A percentile compares a stretch with the other conserved stretches of the same genome.
Conservation (phyloP, 129 eudicot genomes). For the Scalesia atractyloides region DNA sequence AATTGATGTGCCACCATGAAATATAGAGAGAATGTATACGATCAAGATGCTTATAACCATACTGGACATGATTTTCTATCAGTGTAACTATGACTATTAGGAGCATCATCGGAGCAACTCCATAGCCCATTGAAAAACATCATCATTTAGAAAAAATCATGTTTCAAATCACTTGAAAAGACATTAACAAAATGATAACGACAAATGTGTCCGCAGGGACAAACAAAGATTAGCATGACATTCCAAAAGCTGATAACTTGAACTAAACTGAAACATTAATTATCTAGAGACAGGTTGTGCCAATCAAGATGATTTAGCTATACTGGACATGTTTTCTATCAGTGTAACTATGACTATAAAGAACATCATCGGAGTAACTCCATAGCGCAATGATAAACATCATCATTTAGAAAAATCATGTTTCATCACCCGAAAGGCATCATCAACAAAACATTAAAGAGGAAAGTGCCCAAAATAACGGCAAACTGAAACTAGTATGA, state of each 20-base stretch:
- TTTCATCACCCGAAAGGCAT: background rate
- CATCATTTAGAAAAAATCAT: slow-evolving; percentile 38
- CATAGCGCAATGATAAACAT: slow-evolving; percentile 40
- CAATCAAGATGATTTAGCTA: background rate
- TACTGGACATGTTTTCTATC: slow-evolving; percentile 43
- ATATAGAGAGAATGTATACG: background rate
- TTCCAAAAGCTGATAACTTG: background rate
- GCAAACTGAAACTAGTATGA: background rate
- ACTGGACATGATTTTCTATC: slow-evolving; percentile 40
- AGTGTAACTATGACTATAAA: slow-evolving; percentile 65
- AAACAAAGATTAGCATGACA: background rate
- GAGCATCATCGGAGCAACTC: slow-evolving; percentile 44
- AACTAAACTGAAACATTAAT: background rate
- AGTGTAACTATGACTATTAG: slow-evolving; percentile 57
- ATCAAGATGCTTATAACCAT: background rate
- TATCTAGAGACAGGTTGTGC: background rate
- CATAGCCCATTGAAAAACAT: slow-evolving; percentile 11
- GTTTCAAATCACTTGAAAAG: background rate
- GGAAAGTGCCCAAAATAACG: too few species aligned
- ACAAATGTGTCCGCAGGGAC: background rate
- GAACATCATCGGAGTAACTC: slow-evolving; percentile 56
- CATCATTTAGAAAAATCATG: slow-evolving; percentile 51
- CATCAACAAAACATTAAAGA: background rate
- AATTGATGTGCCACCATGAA: background rate
- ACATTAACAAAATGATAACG: background rate